Conservation (phyloP, 2,329 filamentous ascomycete species). For the Penicillium sp. region DNA sequence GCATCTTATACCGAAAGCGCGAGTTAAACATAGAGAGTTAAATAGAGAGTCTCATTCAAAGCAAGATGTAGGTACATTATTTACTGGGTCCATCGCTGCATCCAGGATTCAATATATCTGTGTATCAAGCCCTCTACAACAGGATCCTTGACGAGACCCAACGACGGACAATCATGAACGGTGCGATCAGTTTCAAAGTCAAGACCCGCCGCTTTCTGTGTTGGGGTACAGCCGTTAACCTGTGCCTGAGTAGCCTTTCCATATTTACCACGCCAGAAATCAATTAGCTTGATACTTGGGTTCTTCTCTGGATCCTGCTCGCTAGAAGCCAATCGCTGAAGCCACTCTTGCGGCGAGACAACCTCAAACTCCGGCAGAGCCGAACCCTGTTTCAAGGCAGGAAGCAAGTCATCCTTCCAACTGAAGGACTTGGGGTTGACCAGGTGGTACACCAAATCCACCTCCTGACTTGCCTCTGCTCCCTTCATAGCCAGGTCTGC, state of each 20-base stretch:
- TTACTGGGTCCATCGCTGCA: constrained; percentile 24
- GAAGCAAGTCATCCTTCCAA: constrained; percentile 45
- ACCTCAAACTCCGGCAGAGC: constrained; percentile 42
- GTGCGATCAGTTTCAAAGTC: constrained; percentile 26
- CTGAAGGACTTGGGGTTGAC: constrained; percentile 54
- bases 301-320: constrained; percentile 58
- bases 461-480: constrained; percentile 25
- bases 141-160: constrained; percentile 26
- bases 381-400: constrained; percentile 35
- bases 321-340: constrained; percentile 46
- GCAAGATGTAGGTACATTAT: not conserved
- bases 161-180: constrained; percentile 23
- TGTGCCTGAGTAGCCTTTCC: constrained; percentile 18
- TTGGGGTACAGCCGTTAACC: not conserved
- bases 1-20: not conserved
- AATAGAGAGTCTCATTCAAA: not conserved
- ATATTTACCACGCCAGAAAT: constrained; percentile 61
- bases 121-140: constrained; percentile 25
- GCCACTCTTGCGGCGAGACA: constrained; percentile 41
- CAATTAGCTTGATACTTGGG: constrained; percentile 59
- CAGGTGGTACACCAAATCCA: constrained; percentile 56
- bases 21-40: not conserved
- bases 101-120: constrained; percentile 30
- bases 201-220: constrained; percentile 11
- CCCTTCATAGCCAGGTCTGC: constrained; percentile 43